phyloP scores from a whole-genome alignment of 164 flowering plant genomes.

The Chimonanthus praecox region DNA sequence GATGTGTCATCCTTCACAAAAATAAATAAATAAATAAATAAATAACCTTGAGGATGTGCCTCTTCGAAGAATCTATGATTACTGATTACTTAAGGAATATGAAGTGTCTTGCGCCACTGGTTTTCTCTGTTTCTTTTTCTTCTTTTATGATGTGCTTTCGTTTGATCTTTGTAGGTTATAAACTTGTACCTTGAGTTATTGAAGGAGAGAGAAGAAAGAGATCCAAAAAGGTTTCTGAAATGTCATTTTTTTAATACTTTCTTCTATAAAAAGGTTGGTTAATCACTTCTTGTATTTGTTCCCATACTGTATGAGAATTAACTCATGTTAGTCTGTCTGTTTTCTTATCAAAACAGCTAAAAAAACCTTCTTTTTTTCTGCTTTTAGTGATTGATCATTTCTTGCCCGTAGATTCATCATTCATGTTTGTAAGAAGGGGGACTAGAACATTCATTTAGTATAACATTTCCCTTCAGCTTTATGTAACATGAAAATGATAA shows the following conservation, averaged over 20 bases:
- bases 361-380: neutral
- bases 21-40: no score
- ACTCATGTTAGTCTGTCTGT: neutral
- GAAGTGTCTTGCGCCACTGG: no score
- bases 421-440: neutral
- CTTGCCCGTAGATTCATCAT: neutral
- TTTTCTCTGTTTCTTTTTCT: no score
- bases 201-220: constrained; percentile 90
- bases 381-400: neutral
- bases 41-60: no score
- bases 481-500: no score
- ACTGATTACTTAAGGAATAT: no score
- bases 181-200: constrained; percentile 83
- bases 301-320: neutral
- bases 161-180: constrained; percentile 58
- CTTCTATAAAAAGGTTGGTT: constrained; percentile 86
- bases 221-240: constrained; percentile 69
- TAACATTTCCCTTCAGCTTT: no score
- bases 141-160: neutral
- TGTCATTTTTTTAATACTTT: constrained; percentile 97
- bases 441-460: no score
- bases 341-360: neutral
- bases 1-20: no score
- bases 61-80: no score
- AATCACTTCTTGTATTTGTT: neutral